A percentile compares a stretch with the other conserved stretches of the same genome.
Evolutionary conservation across 1,284 basidiomycete species (phyloP).

Genomic region (Apiotrichum akiyoshidainum): DNA sequence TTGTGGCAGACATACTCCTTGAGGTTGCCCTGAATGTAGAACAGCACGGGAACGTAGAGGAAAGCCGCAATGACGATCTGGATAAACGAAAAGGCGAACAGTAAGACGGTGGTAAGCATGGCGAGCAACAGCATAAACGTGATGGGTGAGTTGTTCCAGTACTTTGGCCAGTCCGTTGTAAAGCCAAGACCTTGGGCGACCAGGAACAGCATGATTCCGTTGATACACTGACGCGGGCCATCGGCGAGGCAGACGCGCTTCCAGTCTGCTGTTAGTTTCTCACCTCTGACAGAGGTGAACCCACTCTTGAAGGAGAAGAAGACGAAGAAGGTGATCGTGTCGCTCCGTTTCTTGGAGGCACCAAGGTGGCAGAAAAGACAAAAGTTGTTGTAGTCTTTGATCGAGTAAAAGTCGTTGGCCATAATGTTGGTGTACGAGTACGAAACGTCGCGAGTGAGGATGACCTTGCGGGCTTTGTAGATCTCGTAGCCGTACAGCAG

Average conservation of each 20-base stretch:
- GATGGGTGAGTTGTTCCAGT: slow-evolving; percentile 16
- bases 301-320: slow-evolving; percentile 98
- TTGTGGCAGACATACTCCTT: slow-evolving; percentile 99
- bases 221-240: slow-evolving; percentile 96
- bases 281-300: slow-evolving; percentile 34
- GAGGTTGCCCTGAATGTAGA: slow-evolving; percentile 92
- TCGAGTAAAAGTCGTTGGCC: slow-evolving; percentile 91
- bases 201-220: slow-evolving; percentile 86
- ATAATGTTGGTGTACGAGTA: slow-evolving; percentile 96
- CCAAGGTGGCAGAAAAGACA: slow-evolving; percentile 97
- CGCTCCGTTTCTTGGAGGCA: slow-evolving; percentile 90
- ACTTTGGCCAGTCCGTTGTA: slow-evolving; percentile 54
- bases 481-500: slow-evolving; percentile 86
- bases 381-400: slow-evolving; percentile 92
- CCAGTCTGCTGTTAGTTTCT: slow-evolving; percentile 64
- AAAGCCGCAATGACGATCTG: slow-evolving; percentile 78
- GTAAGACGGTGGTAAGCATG: slow-evolving; percentile 82
- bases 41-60: slow-evolving; percentile 86
- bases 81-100: slow-evolving; percentile 80
- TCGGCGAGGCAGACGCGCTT: slow-evolving; percentile 90
- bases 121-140: slow-evolving; percentile 80
- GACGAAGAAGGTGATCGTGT: slow-evolving; percentile 97
- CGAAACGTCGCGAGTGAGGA: slow-evolving; percentile 90
- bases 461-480: slow-evolving; percentile 86
- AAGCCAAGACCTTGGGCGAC: slow-evolving; percentile 65